Evolutionary conservation across 2,329 filamentous ascomycete genomes (phyloP).

Genomic region (Fusarium verrucosum): DNA sequence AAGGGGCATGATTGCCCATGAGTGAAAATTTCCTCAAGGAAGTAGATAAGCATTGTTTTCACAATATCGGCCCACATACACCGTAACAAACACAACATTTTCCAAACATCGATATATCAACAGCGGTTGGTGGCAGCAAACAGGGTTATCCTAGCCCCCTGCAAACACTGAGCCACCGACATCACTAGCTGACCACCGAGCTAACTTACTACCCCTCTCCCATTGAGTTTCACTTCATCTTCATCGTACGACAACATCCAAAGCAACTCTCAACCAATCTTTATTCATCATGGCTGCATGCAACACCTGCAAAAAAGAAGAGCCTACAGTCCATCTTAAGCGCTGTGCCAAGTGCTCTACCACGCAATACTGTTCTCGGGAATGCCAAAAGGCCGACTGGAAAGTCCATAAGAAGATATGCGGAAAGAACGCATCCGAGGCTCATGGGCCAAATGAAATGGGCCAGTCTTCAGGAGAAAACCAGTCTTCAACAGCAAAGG

Average conservation of each 20-base stretch:
- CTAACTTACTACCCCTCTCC: neutral
- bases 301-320: conserved; percentile 45
- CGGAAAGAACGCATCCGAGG: conserved; percentile 35
- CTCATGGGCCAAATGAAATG: neutral
- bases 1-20: too few species aligned
- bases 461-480: conserved; percentile 32
- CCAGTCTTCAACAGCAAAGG: too few species aligned
- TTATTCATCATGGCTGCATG: conserved; percentile 20
- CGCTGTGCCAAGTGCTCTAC: conserved; percentile 59
- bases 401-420: conserved; percentile 59
- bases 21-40: too few species aligned
- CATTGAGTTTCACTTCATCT: neutral
- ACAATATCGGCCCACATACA: too few species aligned
- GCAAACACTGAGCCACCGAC: conserved; percentile 1
- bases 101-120: neutral
- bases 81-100: too few species aligned
- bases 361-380: conserved; percentile 59
- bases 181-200: too few species aligned
- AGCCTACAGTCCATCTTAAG: conserved; percentile 46
- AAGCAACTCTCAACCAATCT: neutral
- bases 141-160: conserved; percentile 1
- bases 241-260: neutral
- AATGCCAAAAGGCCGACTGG: conserved; percentile 63
- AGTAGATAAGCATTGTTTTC: too few species aligned
- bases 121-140: neutral